Evolutionary conservation across 495 filamentous ascomycete species (phyloP).

Genomic region (Ascodesmis nigricans): DNA sequence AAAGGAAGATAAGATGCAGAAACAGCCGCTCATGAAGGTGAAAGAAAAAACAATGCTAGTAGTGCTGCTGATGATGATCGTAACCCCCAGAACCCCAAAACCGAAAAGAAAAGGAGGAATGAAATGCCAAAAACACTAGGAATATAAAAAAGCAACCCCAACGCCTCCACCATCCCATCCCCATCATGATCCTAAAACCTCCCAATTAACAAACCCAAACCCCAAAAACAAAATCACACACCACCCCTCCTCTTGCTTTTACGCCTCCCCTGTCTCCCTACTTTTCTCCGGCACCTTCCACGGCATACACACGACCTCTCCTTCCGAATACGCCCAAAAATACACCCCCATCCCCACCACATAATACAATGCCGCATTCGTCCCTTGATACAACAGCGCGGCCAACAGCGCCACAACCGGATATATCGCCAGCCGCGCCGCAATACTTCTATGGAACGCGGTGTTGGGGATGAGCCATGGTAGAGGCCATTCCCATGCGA

Average conservation of each 20-base stretch:
- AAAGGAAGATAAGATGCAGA: no score
- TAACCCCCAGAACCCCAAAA: background rate
- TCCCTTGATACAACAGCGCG: constrained; percentile 71
- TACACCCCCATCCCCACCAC: constrained; percentile 68
- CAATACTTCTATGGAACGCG: constrained; percentile 63
- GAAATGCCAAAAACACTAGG: no score
- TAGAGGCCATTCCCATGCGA: constrained; percentile 87
- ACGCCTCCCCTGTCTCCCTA: constrained; percentile 10
- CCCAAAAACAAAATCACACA: no score
- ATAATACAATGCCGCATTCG: constrained; percentile 83
- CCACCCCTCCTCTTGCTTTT: no score
- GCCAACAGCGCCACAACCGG: constrained; percentile 57
- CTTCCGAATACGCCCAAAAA: constrained; percentile 93
- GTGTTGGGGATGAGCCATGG: constrained; percentile 37
- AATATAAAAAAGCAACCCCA: no score
- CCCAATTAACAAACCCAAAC: no score
- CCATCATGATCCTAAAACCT: no score
- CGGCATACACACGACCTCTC: constrained; percentile 45
- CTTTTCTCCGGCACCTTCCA: constrained; percentile 20
- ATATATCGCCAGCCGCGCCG: constrained; percentile 59
- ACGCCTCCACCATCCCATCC: no score
- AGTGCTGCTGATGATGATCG: no score
- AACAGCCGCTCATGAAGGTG: no score
- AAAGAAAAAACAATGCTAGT: no score
- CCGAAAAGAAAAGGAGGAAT: background rate